These are phyloP conservation scores for Cucumis sativus DNA, from an alignment of 306 rosid species.

Conservation along the genomic window Cucumber_9930_V3 NC_026659.2:24790501-24791000, in stretches of 20 bases:
- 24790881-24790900: constrained; percentile 37
- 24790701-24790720: constrained; percentile 70
- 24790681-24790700: constrained; percentile 73
- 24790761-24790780: constrained; percentile 77
- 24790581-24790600: constrained; percentile 77
- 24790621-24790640: constrained; percentile 92
- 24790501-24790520: constrained; percentile 82
- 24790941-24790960: constrained; percentile 14
- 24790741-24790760: constrained; percentile 76
- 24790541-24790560: constrained; percentile 96
- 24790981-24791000: constrained; percentile 16
- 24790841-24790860: constrained; percentile 48
- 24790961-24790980: constrained; percentile 18
- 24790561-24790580: constrained; percentile 95
- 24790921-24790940: constrained; percentile 41
- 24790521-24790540: constrained; percentile 84
- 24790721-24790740: constrained; percentile 66
- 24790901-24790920: constrained; percentile 33
- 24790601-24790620: constrained; percentile 49
- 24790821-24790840: constrained; percentile 43
- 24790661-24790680: constrained; percentile 54
- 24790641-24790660: constrained; percentile 85
- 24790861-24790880: constrained; percentile 45
- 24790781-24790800: constrained; percentile 56
- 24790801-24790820: constrained; percentile 63